Percentiles rank a stretch among this genome's conserved stretches.
These are phyloP conservation scores for Agmasoma carcini DNA, from an alignment of 371 early-diverging fungal genomes.

Conservation along the genomic window DNA sequence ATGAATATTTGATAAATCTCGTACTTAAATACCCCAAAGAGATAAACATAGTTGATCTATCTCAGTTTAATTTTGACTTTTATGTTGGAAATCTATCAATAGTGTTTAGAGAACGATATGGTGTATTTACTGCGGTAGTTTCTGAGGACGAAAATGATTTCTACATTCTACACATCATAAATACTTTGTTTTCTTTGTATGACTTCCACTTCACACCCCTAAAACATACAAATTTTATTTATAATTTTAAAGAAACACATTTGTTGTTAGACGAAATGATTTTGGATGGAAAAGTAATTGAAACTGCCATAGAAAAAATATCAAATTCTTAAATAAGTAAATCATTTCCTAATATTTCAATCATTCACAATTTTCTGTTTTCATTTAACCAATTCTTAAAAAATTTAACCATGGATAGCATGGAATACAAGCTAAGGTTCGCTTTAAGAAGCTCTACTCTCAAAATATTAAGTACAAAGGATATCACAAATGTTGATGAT, in stretches of 20 bases:
- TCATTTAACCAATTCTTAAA: not conserved
- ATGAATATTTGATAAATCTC: too few relatives aligned
- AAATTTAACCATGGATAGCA: constrained; percentile 35
- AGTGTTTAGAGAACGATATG: constrained; percentile 14
- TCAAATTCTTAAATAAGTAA: too few relatives aligned
- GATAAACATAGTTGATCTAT: constrained; percentile 5
- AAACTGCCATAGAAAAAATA: constrained; percentile 2
- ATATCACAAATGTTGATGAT: constrained; percentile 18
- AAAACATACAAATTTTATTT: constrained; percentile 19
- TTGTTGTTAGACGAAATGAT: constrained; percentile 32
- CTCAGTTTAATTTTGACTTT: constrained; percentile 8
- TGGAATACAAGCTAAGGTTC: constrained; percentile 50
- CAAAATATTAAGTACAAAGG: constrained; percentile 30
- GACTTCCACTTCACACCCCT: constrained; percentile 13
- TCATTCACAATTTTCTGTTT: not conserved
- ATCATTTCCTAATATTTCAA: not conserved
- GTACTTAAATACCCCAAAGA: too few relatives aligned
- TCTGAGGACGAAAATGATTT: constrained; percentile 40
- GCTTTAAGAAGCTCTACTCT: constrained; percentile 43
- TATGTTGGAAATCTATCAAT: not conserved
- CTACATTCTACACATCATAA: constrained; percentile 24
- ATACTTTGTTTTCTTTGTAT: constrained; percentile 11
- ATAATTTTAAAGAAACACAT: constrained; percentile 30
- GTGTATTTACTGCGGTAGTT: constrained; percentile 22
- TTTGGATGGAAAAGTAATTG: constrained; percentile 26